Percentiles rank a stretch among this genome's conserved stretches.
Conservation (phyloP, 2,329 filamentous ascomycete species). For the Colletotrichum salicis region DNA sequence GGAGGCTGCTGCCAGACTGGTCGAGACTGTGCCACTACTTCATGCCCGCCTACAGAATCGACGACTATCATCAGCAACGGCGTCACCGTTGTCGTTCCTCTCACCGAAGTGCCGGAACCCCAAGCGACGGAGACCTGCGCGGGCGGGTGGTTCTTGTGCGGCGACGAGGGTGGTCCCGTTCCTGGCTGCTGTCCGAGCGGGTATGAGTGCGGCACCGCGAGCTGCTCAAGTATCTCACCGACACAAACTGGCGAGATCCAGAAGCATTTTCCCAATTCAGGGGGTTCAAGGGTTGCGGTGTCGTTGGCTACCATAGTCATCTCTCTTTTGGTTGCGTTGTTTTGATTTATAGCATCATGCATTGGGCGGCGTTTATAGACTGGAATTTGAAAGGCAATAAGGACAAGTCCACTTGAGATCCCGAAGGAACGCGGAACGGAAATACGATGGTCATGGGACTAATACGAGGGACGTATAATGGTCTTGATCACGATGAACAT, state of each 20-base stretch:
- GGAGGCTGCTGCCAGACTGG: slow-evolving; percentile 89
- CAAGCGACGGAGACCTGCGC: slow-evolving; percentile 69
- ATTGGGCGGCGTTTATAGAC: slow-evolving; percentile 24
- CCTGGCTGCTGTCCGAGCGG: slow-evolving; percentile 88
- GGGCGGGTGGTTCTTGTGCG: slow-evolving; percentile 80
- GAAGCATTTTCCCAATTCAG: slow-evolving; percentile 57
- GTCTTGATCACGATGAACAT: neutral
- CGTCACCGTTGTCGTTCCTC: slow-evolving; percentile 76
- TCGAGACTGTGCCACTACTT: slow-evolving; percentile 82
- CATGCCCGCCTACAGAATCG: slow-evolving; percentile 71
- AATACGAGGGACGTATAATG: neutral
- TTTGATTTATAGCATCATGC: slow-evolving; percentile 12
- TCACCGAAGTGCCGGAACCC: slow-evolving; percentile 55
- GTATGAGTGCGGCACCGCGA: slow-evolving; percentile 77
- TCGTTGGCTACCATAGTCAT: neutral
- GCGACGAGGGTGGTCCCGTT: slow-evolving; percentile 64
- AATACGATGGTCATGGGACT: neutral
- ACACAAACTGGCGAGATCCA: slow-evolving; percentile 67
- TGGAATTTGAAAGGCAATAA: neutral
- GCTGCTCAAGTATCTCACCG: slow-evolving; percentile 70
- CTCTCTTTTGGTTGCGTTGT: slow-evolving; percentile 2
- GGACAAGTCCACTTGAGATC: neutral
- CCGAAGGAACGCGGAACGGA: neutral
- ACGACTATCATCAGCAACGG: slow-evolving; percentile 76
- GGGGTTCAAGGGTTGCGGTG: neutral